These are phyloP conservation scores for Cladosporium sp. DNA, from an alignment of 2,329 filamentous ascomycete species.

Conservation along the genomic window DNA sequence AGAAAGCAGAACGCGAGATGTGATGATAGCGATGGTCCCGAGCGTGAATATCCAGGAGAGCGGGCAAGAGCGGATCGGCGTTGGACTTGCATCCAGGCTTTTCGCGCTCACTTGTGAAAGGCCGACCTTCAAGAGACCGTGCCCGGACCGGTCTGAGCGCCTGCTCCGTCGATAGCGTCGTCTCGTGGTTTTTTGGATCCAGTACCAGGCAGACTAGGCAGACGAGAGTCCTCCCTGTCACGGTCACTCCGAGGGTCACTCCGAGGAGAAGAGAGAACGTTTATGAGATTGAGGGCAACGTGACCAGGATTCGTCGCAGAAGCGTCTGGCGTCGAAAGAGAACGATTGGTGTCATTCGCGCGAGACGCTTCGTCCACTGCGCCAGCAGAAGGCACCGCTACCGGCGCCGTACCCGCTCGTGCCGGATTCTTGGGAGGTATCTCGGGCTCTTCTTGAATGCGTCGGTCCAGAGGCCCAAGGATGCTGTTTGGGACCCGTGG, in stretches of 20 bases:
- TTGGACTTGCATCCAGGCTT: background rate
- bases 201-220: background rate
- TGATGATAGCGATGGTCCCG: background rate
- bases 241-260: background rate
- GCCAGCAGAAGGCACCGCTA: background rate
- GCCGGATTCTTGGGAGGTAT: background rate
- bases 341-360: background rate
- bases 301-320: background rate
- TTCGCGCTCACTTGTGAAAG: background rate
- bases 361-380: background rate
- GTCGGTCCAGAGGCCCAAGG: background rate
- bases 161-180: background rate
- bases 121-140: no score
- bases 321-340: background rate
- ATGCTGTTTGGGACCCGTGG: background rate
- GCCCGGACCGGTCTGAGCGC: background rate
- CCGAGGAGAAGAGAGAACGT: background rate
- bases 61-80: background rate
- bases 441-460: background rate
- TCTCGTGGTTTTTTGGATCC: background rate
- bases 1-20: background rate
- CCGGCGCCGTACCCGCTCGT: background rate
- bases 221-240: background rate
- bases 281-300: background rate
- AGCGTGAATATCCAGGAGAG: background rate